These are phyloP conservation scores for Laetiporus sulphureus DNA, from an alignment of 1,284 basidiomycete genomes.

Conservation along the genomic window DNA sequence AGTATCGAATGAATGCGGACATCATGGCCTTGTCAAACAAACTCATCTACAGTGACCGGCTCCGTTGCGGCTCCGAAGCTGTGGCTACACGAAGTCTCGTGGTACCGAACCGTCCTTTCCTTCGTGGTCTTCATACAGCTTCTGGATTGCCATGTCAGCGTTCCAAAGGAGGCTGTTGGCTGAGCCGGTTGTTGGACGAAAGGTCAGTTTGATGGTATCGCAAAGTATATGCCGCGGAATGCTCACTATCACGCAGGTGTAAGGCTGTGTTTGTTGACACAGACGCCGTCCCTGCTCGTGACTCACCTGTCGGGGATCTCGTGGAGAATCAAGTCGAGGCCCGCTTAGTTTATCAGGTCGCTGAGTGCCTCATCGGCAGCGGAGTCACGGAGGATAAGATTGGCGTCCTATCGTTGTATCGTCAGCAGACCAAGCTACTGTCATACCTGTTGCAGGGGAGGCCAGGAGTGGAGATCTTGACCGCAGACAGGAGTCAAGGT, in stretches of 20 bases:
- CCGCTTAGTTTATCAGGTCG: slow-evolving; percentile 52
- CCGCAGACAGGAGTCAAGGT: slow-evolving; percentile 94
- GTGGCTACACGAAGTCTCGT: slow-evolving; percentile 59
- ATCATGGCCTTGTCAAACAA: slow-evolving; percentile 94
- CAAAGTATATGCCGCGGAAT: background rate
- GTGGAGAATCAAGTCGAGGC: slow-evolving; percentile 89
- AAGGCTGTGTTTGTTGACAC: slow-evolving; percentile 94
- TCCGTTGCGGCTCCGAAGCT: slow-evolving; percentile 72
- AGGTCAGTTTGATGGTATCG: slow-evolving; percentile 34
- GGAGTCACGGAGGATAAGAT: slow-evolving; percentile 72
- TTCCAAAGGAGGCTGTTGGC: slow-evolving; percentile 54
- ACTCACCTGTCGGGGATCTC: slow-evolving; percentile 81
- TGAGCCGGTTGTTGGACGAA: slow-evolving; percentile 59
- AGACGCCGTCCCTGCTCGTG: slow-evolving; percentile 67
- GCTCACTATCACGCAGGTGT: slow-evolving; percentile 39
- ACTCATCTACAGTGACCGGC: slow-evolving; percentile 78
- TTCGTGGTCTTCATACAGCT: slow-evolving; percentile 32
- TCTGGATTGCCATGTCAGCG: slow-evolving; percentile 22
- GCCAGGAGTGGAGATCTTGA: slow-evolving; percentile 78
- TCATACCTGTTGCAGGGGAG: slow-evolving; percentile 46
- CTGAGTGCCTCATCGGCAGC: slow-evolving; percentile 53
- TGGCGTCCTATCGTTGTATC: slow-evolving; percentile 87
- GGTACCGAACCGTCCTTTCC: slow-evolving; percentile 41
- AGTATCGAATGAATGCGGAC: slow-evolving; percentile 96
- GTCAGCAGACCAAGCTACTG: slow-evolving; percentile 91